Evolutionary conservation across 2,329 filamentous ascomycete genomes (phyloP), one percentile per base, ranked within the genome.

Genomic region (Ophiostoma montium): DNA sequence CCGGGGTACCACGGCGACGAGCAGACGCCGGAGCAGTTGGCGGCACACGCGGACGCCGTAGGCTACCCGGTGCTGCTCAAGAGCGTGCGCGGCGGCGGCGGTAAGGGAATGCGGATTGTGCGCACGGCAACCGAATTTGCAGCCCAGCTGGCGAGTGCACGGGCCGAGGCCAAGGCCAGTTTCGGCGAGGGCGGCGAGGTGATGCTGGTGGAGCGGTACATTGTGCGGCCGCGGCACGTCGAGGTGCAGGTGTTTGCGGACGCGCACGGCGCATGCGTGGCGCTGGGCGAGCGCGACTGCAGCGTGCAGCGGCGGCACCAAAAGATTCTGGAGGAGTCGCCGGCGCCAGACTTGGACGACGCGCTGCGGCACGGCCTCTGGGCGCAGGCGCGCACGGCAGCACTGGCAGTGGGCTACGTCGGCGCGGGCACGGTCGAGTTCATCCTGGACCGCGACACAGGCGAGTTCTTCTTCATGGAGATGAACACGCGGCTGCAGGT

Each of bases 201-300:
- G 6, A 83, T 94, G 68, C 77, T 94, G 52, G 83, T 94, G 21
- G 87, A 95, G 65, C 80, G 80, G 56, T 94, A 86, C 62, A 86
- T 89, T 58, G 75, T 82, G 16, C 77, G 80, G 0, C 85, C 84
- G 35, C 76, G 86, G 50, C 88, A 95, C 60, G 85, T 95, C 50
- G 88, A 95, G 64, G 85, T 95, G 5, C 88, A 95, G 61, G 77
- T 95, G 15, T 92, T 95, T 63, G 88, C 87, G 39, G 88, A 95
- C 60, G 79, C 79, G 47, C 72, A 80, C 57, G 87, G 86, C 1
- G 78, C 84, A 60, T 86, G 82, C 15, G 81, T 94, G 10, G 80
- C 84, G n/a, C 76, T 94, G 30, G 86, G 87, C 18, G 88, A 95
- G 66, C 73, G 88, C 50, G 88, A 95, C 62, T 95, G 88, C 65